A percentile compares a stretch with the other conserved stretches of the same genome.
Conservation (phyloP, 495 filamentous ascomycete genomes). For the Trichoderma orchidacearum region DNA sequence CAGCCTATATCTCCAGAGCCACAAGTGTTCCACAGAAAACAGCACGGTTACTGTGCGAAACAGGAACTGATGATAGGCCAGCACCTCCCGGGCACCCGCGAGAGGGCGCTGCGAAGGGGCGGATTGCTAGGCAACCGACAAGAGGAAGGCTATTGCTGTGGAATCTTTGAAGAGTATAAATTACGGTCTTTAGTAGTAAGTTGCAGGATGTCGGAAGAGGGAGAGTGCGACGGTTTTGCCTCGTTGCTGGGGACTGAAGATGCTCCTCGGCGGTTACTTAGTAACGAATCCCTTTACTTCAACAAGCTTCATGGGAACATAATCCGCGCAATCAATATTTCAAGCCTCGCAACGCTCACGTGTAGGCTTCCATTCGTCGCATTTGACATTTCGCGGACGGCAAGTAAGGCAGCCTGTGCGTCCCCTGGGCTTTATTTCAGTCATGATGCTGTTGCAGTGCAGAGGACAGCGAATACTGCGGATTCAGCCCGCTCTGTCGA, state of each 20-base stretch:
- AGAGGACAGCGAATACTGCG: too few species aligned
- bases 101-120: not conserved
- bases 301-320: slow-evolving; percentile 32
- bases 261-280: not conserved
- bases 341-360: slow-evolving; percentile 28
- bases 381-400: slow-evolving; percentile 13
- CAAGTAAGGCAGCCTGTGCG: not conserved
- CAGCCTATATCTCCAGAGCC: not conserved
- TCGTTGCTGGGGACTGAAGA: not conserved
- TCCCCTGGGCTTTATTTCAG: not conserved
- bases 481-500: too few species aligned
- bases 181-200: not conserved
- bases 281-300: not conserved
- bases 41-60: not conserved
- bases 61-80: slow-evolving; percentile 1
- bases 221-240: not conserved
- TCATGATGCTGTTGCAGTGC: not conserved
- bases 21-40: not conserved
- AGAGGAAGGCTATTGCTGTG: not conserved
- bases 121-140: not conserved
- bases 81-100: not conserved
- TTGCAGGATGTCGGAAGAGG: not conserved
- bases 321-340: slow-evolving; percentile 30
- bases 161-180: not conserved
- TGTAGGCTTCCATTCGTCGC: slow-evolving; percentile 29